phyloP scores from a whole-genome alignment of 2,329 filamentous ascomycete species.

The Aurifilum marmelostoma region DNA sequence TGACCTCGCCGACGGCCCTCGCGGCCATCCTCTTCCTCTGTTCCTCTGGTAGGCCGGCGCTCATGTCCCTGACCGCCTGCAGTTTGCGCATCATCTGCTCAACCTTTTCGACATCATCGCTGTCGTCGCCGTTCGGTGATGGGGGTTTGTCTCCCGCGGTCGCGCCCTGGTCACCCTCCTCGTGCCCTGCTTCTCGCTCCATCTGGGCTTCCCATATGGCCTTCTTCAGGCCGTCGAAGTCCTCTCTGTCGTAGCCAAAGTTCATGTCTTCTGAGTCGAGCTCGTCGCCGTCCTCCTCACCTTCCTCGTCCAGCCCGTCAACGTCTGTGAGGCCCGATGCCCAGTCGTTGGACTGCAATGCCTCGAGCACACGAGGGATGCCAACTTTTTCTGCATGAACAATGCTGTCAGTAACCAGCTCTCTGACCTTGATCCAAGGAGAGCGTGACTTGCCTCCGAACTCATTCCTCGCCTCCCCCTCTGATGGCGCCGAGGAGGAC shows the following conservation, averaged over 20 bases:
- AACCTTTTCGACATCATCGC: conserved; percentile 60
- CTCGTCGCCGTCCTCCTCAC: conserved; percentile 37
- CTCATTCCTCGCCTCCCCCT: conserved; percentile 53
- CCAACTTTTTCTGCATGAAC: conserved; percentile 57
- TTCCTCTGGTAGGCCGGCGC: conserved; percentile 61
- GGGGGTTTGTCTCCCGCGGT: conserved; percentile 33
- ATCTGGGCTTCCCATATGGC: conserved; percentile 54
- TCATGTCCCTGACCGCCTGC: conserved; percentile 63
- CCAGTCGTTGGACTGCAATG: conserved; percentile 70
- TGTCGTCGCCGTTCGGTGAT: conserved; percentile 42
- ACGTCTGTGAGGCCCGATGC: conserved; percentile 36
- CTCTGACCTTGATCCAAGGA: neutral
- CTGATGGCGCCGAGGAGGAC: neutral
- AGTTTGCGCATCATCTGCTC: conserved; percentile 68
- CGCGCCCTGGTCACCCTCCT: conserved; percentile 19
- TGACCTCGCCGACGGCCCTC: conserved; percentile 65
- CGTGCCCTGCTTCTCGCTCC: conserved; percentile 32
- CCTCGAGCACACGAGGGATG: conserved; percentile 61
- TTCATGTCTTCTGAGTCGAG: conserved; percentile 53
- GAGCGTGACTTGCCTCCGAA: conserved; percentile 55
- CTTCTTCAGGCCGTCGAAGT: conserved; percentile 55
- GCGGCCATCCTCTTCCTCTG: conserved; percentile 64
- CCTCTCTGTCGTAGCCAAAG: conserved; percentile 56
- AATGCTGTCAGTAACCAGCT: neutral
- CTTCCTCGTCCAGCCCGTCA: conserved; percentile 22